Base-by-base conservation (phyloP, 108 stramenopile genomes). In the Skeletonema potamos region DNA sequence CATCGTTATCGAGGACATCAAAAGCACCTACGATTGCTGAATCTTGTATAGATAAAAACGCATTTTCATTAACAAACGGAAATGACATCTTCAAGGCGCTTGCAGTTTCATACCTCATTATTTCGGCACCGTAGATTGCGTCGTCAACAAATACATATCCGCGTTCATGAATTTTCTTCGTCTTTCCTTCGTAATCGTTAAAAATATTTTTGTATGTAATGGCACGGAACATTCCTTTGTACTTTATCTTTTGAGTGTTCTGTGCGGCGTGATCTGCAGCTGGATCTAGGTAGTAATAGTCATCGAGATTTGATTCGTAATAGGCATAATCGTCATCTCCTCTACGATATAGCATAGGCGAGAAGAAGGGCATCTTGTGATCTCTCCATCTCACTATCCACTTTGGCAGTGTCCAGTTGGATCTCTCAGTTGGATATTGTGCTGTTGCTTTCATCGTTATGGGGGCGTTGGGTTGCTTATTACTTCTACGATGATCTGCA, bases 301-400 rank as follows among this genome's bases (percentile, higher is more conserved):
- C 48, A 51, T 51, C 48, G 8, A 51, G 28, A 18, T 18, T 30
- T 34, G 58, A 34, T 7, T 59, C 58, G 10, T 20, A 34, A 34
- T 27, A 58, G 24, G 55, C n/a, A 27, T 56, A 54, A 28, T 72
- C 70, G 69, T 66, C 64, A 33, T 62, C 59, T 30, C 60, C 74
- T 24, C 74, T 62, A 41, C 64, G 77, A 39, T 63, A 79, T 3
- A 79, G 60, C n/a, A 67, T 27, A n/a, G 77, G 77, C 12, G 66
- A 34, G 33, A 57, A 56, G 54, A 79, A 79, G 54, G 77, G 66
- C 71, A 79, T 67, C 58, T 72, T 72, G 10, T 64, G 41, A 28
- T 77, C 18, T 27, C 24, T 63, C 74, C 74, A 76, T 5, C 22
- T 57, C 39, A 62, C 39, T 4, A 60, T 33, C 74, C 74, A 68